Base-by-base conservation (phyloP, 345 rosid genomes). In the Trapa incisa region DNA sequence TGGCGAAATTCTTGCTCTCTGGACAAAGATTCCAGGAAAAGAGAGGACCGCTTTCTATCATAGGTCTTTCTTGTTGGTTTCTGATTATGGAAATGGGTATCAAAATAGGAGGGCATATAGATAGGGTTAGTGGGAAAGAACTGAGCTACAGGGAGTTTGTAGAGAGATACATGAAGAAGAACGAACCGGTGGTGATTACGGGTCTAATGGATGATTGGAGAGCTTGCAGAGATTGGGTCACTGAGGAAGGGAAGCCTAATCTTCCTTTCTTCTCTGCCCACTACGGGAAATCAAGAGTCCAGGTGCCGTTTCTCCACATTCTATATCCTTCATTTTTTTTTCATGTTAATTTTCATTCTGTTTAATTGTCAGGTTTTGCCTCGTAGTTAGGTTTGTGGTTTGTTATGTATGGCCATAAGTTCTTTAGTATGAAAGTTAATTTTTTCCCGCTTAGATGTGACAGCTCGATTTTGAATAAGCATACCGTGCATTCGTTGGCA, bases 161-260 rank as follows among this genome's bases (percentile, higher is more conserved):
- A 39, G 84, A 81, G 73, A 82, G 69, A 52, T 93, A 80, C 80
- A 72, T 93, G 72, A 73, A 84, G 15, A 83, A 77, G 81, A 93
- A 85, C 72, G 81, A 81, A 16, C 97, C 99, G 0, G 95, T 88
- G 47, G 82, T 91, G 39, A 71, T 91, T 29, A 87, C 85, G 16
- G 83, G 84, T 78, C 83, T 93, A 42, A 88, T 85, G 83, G 95
- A 88, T 47, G 83, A 81, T 57, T 90, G 97, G 98, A 72, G 79
- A 68, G 91, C 97, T 76, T 83, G 85, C 71, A 69, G 66, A 71
- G 92, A 93, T 72, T 93, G 99, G 97, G 84, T 91, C 77, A 67
- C 67, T 62, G 57, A 64, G 33, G 71, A 74, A 78, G 96, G 82
- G 48, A 69, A 9, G 67, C 94, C 96, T 15, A 78, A 90, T 68